A percentile compares a stretch with the other conserved stretches of the same genome.
Conservation (phyloP, 2,329 filamentous ascomycete species). For the Aureobasidium sp. region DNA sequence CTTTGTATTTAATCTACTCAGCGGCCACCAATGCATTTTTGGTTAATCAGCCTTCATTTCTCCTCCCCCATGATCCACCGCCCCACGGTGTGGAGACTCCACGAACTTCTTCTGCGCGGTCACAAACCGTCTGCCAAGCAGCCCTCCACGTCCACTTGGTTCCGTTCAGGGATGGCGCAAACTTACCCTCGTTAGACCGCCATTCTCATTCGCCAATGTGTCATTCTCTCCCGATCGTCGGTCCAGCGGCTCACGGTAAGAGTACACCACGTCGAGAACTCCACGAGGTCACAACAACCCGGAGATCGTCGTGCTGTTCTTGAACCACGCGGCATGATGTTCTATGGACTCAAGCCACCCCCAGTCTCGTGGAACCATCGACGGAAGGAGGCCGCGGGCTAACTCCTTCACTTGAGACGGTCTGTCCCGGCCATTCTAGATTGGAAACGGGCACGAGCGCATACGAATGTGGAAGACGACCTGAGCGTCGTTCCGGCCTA, state of each 20-base stretch:
- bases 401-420: neutral
- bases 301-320: neutral
- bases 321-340: neutral
- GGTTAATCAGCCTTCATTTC: conserved; percentile 10
- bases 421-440: conserved; percentile 9
- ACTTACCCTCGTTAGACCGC: neutral
- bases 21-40: conserved; percentile 11
- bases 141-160: neutral
- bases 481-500: conserved; percentile 4
- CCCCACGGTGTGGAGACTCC: conserved; percentile 12
- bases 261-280: neutral
- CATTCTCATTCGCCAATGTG: conserved; percentile 2
- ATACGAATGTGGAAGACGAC: neutral
- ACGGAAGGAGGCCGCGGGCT: neutral
- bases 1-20: conserved; percentile 16
- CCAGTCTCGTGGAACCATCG: neutral
- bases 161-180: conserved; percentile 8
- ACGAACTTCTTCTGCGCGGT: conserved; percentile 6
- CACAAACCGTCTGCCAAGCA: conserved; percentile 9
- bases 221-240: conserved; percentile 9
- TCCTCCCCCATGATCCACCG: conserved; percentile 14
- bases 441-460: conserved; percentile 5
- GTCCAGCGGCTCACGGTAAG: neutral
- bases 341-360: neutral
- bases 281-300: neutral